phyloP scores from a whole-genome alignment of 2,329 filamentous ascomycete genomes.

The Ilyonectria sp. region DNA sequence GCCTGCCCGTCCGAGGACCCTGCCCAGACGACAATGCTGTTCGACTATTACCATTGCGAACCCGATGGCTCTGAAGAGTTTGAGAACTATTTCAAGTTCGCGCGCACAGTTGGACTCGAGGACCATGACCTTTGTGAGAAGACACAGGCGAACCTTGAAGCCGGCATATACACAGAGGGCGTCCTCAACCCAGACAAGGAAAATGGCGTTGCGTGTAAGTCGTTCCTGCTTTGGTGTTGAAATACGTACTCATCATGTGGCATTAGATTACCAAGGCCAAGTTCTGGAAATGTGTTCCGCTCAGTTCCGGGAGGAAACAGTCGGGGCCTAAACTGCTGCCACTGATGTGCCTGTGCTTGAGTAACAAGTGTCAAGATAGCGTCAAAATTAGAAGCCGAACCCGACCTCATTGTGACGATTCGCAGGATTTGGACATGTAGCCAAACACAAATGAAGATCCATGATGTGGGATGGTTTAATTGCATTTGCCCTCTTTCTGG shows the following conservation, averaged over 20 bases:
- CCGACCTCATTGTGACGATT: too few species aligned
- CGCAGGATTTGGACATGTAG: too few species aligned
- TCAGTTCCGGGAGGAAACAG: conserved; percentile 23
- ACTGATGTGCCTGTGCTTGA: too few species aligned
- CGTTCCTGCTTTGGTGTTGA: background rate
- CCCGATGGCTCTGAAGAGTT: conserved; percentile 63
- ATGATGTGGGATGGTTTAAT: too few species aligned
- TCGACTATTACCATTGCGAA: conserved; percentile 70
- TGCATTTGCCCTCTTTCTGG: too few species aligned
- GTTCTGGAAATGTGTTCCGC: conserved; percentile 34
- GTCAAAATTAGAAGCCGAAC: too few species aligned
- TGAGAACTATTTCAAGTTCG: conserved; percentile 70
- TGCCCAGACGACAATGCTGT: conserved; percentile 68
- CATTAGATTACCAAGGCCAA: conserved; percentile 35
- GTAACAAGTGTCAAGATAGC: too few species aligned
- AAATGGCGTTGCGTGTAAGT: conserved; percentile 60
- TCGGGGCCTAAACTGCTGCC: too few species aligned
- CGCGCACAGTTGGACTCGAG: conserved; percentile 69
- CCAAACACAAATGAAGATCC: too few species aligned
- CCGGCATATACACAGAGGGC: conserved; percentile 68
- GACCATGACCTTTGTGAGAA: conserved; percentile 72
- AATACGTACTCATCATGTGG: background rate
- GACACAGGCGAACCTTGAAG: conserved; percentile 67
- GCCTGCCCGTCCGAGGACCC: conserved; percentile 67
- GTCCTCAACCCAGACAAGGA: conserved; percentile 70